Base-by-base conservation (phyloP, 257 asterid species). In the Lavandula angustifolia region DNA sequence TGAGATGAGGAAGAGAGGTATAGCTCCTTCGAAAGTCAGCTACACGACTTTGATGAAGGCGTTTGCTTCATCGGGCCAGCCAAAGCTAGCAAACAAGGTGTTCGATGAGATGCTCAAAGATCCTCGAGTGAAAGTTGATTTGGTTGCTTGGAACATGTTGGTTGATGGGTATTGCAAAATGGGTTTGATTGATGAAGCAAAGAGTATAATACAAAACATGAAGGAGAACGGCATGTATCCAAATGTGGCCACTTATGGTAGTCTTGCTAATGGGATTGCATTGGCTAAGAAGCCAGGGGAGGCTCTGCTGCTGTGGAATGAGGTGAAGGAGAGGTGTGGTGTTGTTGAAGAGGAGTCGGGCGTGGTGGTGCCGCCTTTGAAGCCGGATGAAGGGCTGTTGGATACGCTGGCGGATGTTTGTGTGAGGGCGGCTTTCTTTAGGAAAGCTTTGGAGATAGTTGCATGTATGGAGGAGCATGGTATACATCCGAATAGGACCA, bases 1-100 rank as follows among this genome's bases (percentile, higher is more conserved):
- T 31, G 99, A 92, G 83, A 89, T 92, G 99, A 81, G 97, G 47
- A 80, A 80, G 62, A 82, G 91, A 60, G 94, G 95, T 4, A 89
- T 92, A n/a, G 86, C 92, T 31, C 99, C 97, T 3, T 82, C 97
- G 7, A 92, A 92, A 79, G 81, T 92, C 6, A 89, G 96, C 55
- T 92, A 90, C 80, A 92, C 99, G 14, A 92, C 99, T 7, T 75
- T 92, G 87, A 92, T 92, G 97, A 92, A 92, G 72, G 97, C 99
- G 54, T 92, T 92, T 51, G 96, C 96, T 7, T 74, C 82, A 11
- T 82, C 99, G 22, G 86, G 86, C 6, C 97, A 92, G 67, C 96
- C 99, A 2, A 92, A 87, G 71, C 62, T 90, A 53, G 95, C 96
- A 3, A 61, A 74, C 72, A 81, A 80, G 76, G 96, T 92, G 22